Evolutionary conservation across 768 basidiomycete species (phyloP).

Genomic region (Naganishia vaughanmartiniae): DNA sequence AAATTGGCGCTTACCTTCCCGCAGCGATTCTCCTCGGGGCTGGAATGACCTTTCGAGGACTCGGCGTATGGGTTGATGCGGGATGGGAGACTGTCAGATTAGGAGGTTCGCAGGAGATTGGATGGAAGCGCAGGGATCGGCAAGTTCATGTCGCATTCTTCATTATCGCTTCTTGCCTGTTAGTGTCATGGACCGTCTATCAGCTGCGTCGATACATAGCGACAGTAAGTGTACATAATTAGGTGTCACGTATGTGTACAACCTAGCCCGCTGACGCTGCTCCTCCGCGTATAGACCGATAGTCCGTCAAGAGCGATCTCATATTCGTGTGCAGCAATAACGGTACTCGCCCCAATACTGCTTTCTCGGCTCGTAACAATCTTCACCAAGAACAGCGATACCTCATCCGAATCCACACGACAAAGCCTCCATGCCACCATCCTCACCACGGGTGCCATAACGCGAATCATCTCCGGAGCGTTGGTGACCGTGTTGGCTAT

Average conservation of each 20-base stretch:
- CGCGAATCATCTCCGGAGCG: constrained; percentile 78
- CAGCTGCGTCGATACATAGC: not conserved
- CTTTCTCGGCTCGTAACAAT: constrained; percentile 28
- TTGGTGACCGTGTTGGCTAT: constrained; percentile 81
- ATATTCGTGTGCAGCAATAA: not conserved
- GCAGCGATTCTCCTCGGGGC: constrained; percentile 79
- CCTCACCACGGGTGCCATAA: constrained; percentile 66
- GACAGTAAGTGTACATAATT: not conserved
- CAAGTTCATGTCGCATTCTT: not conserved
- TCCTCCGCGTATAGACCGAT: not conserved
- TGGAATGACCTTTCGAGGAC: constrained; percentile 78
- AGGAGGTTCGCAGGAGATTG: constrained; percentile 28
- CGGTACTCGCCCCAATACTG: not conserved
- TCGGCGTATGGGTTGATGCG: constrained; percentile 68
- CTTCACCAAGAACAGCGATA: constrained; percentile 25
- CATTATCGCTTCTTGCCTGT: constrained; percentile 17
- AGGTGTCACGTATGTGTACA: not conserved
- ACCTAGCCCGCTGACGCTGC: not conserved
- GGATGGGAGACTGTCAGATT: constrained; percentile 56
- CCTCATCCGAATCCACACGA: not conserved
- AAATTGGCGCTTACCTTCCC: constrained; percentile 87
- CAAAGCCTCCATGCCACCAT: constrained; percentile 44
- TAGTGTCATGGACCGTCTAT: constrained; percentile 27
- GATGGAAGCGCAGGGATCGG: constrained; percentile 26
- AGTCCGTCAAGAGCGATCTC: constrained; percentile 9